Percentiles rank a stretch among this genome's conserved stretches.
Evolutionary conservation across 345 rosid genomes (phyloP).

Genomic region (Psidium friedrichsthalianum): DNA sequence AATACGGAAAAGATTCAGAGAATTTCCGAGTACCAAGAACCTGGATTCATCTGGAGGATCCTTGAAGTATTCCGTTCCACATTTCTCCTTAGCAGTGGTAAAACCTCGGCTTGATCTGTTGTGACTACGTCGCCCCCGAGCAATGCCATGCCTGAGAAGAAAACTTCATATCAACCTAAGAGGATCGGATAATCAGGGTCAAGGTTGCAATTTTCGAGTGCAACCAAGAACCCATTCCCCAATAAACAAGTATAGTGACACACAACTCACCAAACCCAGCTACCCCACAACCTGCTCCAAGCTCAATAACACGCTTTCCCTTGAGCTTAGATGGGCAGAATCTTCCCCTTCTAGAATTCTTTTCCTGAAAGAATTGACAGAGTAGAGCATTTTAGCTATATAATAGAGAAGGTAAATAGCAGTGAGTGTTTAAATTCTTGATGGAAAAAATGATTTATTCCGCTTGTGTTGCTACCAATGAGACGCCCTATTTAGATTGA

Average conservation of each 20-base stretch:
- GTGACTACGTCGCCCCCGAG: conserved; percentile 78
- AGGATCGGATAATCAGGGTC: neutral
- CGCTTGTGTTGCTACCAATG: neutral
- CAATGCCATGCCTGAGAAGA: conserved; percentile 72
- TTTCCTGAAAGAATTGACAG: conserved; percentile 37
- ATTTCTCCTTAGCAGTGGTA: conserved; percentile 70
- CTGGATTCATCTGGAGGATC: conserved; percentile 59
- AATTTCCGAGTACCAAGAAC: conserved; percentile 29
- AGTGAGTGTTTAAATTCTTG: neutral
- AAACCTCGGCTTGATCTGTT: conserved; percentile 76
- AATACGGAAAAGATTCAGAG: neutral
- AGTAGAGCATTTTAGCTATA: neutral
- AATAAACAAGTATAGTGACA: neutral
- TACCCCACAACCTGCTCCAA: conserved; percentile 96
- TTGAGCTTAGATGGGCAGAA: conserved; percentile 72
- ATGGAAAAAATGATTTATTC: neutral
- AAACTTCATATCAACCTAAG: neutral
- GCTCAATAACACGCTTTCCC: conserved; percentile 86
- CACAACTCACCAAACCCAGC: conserved; percentile 82
- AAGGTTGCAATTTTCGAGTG: neutral
- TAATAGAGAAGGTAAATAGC: neutral
- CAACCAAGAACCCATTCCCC: neutral
- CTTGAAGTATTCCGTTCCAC: conserved; percentile 68
- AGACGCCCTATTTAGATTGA: neutral
- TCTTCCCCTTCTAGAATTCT: conserved; percentile 78